Conservation (phyloP, 768 basidiomycete species). For the Trametes meyenii region DNA sequence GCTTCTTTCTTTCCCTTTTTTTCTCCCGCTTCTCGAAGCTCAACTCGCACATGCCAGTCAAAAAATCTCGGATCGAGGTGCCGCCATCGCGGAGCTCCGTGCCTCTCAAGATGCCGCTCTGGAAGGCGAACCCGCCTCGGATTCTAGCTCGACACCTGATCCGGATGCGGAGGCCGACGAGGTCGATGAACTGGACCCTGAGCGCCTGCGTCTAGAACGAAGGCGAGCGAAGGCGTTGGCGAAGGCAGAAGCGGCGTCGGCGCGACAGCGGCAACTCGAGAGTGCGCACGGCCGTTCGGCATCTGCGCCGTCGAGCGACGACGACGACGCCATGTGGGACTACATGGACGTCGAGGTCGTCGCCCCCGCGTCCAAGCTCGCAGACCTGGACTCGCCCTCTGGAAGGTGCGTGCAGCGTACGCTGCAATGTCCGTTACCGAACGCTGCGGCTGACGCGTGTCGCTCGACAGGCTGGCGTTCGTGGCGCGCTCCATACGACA, state of each 20-base stretch:
- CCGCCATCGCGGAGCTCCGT: constrained; percentile 52
- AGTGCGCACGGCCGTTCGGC: constrained; percentile 10
- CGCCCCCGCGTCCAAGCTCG: constrained; percentile 36
- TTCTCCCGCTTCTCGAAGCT: constrained; percentile 6
- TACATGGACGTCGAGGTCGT: constrained; percentile 25
- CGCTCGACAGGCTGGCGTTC: constrained; percentile 52
- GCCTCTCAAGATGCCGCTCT: constrained; percentile 35
- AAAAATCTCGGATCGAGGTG: constrained; percentile 57
- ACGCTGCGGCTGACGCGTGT: constrained; percentile 17
- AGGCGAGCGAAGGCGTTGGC: constrained; percentile 31
- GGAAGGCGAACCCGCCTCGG: constrained; percentile 27
- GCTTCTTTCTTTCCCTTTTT: background rate
- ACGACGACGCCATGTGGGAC: constrained; percentile 30
- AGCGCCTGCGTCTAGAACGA: constrained; percentile 12
- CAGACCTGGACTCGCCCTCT: constrained; percentile 59
- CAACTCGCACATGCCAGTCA: constrained; percentile 44
- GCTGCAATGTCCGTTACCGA: constrained; percentile 8
- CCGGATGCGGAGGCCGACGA: constrained; percentile 38
- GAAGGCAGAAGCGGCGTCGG: constrained; percentile 24
- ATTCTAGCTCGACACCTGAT: constrained; percentile 42
- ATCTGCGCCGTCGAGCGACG: constrained; percentile 26
- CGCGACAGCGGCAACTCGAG: constrained; percentile 23
- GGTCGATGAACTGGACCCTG: constrained; percentile 24
- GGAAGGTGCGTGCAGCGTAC: constrained; percentile 59
- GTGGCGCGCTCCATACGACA: constrained; percentile 61